phyloP scores from a whole-genome alignment of 257 asterid genomes.

The Voacanga thouarsii region DNA sequence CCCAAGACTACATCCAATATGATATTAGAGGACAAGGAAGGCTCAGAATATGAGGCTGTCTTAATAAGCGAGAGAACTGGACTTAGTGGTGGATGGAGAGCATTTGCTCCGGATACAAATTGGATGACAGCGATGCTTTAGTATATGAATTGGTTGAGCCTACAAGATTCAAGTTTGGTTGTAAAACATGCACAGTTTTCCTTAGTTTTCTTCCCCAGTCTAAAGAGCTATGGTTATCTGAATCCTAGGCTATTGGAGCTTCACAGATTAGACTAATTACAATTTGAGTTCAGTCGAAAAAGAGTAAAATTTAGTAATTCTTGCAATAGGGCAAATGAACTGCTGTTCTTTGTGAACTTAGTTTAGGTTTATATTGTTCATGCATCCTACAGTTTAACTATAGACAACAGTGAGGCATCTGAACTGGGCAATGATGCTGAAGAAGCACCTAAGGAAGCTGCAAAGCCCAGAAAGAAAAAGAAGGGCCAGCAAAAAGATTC shows the following conservation, averaged over 20 bases:
- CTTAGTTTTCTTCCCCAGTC: neutral
- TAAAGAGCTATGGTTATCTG: neutral
- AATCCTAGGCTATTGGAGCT: neutral
- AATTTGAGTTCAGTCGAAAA: neutral
- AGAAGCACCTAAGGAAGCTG: conserved; percentile 27
- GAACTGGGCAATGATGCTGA: conserved; percentile 35
- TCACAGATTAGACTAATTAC: neutral
- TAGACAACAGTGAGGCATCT: conserved; percentile 3
- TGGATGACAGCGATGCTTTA: conserved; percentile 88
- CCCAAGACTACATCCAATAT: conserved; percentile 54
- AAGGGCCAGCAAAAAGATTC: conserved; percentile 7
- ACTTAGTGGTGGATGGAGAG: conserved; percentile 97
- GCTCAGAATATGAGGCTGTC: conserved; percentile 52
- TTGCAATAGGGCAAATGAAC: neutral
- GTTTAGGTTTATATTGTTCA: conserved; percentile 62
- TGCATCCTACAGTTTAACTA: conserved; percentile 34
- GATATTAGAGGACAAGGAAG: conserved; percentile 60
- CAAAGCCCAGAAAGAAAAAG: conserved; percentile 4
- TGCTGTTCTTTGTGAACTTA: neutral
- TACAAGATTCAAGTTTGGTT: conserved; percentile 69
- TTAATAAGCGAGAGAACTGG: conserved; percentile 70
- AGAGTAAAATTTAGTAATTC: neutral
- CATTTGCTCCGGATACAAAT: conserved; percentile 72
- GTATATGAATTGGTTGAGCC: conserved; percentile 72
- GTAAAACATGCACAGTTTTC: too few species aligned